phyloP scores from a whole-genome alignment of 2,329 filamentous ascomycete species.

The Dendryphion nanum region DNA sequence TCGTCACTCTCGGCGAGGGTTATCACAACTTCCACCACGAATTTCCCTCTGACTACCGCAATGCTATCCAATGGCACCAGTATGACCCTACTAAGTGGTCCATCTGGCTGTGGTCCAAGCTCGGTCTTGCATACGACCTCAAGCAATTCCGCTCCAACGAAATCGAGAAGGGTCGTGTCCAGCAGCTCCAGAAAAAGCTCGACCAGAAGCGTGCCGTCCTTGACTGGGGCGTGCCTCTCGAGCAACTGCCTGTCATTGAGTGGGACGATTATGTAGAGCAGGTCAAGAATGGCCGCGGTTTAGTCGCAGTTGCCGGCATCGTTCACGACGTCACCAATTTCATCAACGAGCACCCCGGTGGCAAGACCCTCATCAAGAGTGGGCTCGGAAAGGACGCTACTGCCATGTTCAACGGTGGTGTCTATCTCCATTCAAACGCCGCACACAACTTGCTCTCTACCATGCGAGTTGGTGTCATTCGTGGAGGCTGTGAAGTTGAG shows the following conservation, averaged over 20 bases:
- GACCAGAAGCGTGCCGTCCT: slow-evolving; percentile 45
- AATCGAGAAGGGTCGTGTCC: slow-evolving; percentile 45
- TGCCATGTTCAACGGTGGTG: slow-evolving; percentile 46
- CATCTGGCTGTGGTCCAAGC: slow-evolving; percentile 45
- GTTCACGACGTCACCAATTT: slow-evolving; percentile 45
- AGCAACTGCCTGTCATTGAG: slow-evolving; percentile 44
- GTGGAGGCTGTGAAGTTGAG: slow-evolving; percentile 44
- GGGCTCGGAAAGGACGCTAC: slow-evolving; percentile 45
- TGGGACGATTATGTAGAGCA: slow-evolving; percentile 47
- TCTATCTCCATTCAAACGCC: slow-evolving; percentile 43
- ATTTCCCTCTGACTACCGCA: slow-evolving; percentile 46
- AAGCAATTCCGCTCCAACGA: slow-evolving; percentile 47
- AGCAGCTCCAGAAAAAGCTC: slow-evolving; percentile 47
- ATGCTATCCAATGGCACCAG: slow-evolving; percentile 43
- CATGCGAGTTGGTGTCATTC: slow-evolving; percentile 45
- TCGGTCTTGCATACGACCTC: slow-evolving; percentile 43
- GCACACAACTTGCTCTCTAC: slow-evolving; percentile 45
- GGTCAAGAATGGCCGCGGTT: slow-evolving; percentile 41
- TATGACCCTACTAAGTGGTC: slow-evolving; percentile 47
- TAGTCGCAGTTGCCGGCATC: slow-evolving; percentile 43
- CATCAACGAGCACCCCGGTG: slow-evolving; percentile 45
- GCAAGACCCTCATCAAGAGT: slow-evolving; percentile 43
- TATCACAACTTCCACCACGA: slow-evolving; percentile 49
- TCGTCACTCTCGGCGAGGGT: slow-evolving; percentile 45
- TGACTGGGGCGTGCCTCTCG: slow-evolving; percentile 45